phyloP scores from a whole-genome alignment of 306 rosid genomes.

The Pterocarpus santalinus region DNA sequence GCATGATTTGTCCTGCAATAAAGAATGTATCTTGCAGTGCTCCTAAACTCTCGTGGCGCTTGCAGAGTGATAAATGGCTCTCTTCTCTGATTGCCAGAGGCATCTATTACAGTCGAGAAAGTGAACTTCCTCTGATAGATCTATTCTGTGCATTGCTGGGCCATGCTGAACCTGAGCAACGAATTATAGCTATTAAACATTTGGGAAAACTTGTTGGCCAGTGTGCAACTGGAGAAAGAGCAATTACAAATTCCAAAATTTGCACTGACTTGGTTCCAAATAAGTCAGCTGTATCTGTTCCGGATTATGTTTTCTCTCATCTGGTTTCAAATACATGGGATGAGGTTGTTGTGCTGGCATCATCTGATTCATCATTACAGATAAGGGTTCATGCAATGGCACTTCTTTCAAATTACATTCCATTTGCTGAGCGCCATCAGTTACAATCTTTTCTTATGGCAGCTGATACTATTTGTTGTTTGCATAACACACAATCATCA shows the following conservation, averaged over 20 bases:
- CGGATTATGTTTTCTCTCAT: conserved; percentile 63
- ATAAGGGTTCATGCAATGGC: conserved; percentile 75
- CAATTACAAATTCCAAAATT: conserved; percentile 51
- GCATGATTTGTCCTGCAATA: conserved; percentile 71
- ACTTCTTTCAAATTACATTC: conserved; percentile 80
- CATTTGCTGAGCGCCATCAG: conserved; percentile 75
- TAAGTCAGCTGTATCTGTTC: conserved; percentile 52
- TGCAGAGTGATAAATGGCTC: conserved; percentile 84
- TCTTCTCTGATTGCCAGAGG: conserved; percentile 66
- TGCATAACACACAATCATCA: conserved; percentile 57
- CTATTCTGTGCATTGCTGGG: conserved; percentile 78
- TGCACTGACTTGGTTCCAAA: conserved; percentile 56
- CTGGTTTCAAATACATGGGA: conserved; percentile 93
- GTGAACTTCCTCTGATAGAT: conserved; percentile 69
- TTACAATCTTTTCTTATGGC: conserved; percentile 80
- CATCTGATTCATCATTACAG: conserved; percentile 72
- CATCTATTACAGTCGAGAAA: conserved; percentile 61
- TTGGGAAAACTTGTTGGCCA: conserved; percentile 79
- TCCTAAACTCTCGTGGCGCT: conserved; percentile 85
- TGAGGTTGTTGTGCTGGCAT: conserved; percentile 75
- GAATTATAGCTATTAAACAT: conserved; percentile 74
- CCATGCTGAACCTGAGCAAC: conserved; percentile 95
- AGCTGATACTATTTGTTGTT: conserved; percentile 74
- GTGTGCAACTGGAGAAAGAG: conserved; percentile 56
- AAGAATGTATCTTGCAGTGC: conserved; percentile 72